Conservation (phyloP, 2,329 filamentous ascomycete species). For the Fusarium nisikadoi region DNA sequence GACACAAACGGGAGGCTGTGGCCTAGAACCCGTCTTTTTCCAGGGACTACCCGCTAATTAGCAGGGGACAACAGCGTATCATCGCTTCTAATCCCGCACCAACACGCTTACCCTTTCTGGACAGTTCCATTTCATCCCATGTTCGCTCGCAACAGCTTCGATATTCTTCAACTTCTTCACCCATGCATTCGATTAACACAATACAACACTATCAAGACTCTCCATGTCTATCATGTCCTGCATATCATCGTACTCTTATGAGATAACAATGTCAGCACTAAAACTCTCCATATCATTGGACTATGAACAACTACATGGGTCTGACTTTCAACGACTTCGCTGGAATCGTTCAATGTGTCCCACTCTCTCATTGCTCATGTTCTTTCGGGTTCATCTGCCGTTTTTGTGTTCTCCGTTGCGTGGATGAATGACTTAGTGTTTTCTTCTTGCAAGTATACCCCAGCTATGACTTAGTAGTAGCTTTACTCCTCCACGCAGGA, state of each 20-base stretch:
- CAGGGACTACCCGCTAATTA: constrained; percentile 32
- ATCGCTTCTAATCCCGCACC: constrained; percentile 9
- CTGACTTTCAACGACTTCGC: background rate
- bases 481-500: background rate
- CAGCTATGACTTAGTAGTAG: background rate
- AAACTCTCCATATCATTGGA: background rate
- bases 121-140: background rate
- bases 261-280: background rate
- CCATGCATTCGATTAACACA: background rate
- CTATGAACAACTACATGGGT: background rate
- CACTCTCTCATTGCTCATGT: constrained; percentile 12
- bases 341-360: constrained; percentile 22
- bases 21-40: constrained; percentile 22
- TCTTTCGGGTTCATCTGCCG: constrained; percentile 16
- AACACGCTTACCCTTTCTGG: constrained; percentile 13
- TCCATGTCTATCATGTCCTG: background rate
- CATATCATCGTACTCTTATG: background rate
- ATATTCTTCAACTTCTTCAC: constrained; percentile 33
- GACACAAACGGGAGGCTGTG: constrained; percentile 1
- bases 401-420: background rate
- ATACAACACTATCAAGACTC: background rate
- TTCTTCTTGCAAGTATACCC: constrained; percentile 1
- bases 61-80: constrained; percentile 26
- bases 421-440: background rate
- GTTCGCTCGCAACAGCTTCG: background rate